phyloP scores from a whole-genome alignment of 1,284 basidiomycete genomes.

The Apiotrichum brassicae region DNA sequence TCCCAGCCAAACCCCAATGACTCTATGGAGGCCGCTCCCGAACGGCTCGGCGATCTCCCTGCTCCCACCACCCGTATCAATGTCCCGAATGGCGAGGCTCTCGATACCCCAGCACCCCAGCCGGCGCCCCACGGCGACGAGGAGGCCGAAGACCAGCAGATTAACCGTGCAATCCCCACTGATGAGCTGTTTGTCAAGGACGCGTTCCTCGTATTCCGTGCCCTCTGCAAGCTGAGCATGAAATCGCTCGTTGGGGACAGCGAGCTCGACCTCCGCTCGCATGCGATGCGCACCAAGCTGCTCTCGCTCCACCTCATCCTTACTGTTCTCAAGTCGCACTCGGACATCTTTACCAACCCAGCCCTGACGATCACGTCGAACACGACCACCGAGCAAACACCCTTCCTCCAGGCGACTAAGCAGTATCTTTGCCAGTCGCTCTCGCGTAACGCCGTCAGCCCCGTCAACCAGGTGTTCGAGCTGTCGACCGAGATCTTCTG shows the following conservation, averaged over 20 bases:
- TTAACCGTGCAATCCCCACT: conserved; percentile 40
- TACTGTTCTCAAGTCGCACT: conserved; percentile 84
- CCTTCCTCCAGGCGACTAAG: conserved; percentile 84
- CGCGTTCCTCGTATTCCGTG: conserved; percentile 91
- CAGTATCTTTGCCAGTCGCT: conserved; percentile 91
- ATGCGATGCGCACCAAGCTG: conserved; percentile 91
- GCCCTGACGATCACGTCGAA: conserved; percentile 80
- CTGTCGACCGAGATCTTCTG: conserved; percentile 98
- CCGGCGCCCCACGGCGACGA: conserved; percentile 11
- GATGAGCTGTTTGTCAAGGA: conserved; percentile 88
- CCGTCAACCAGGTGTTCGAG: conserved; percentile 95
- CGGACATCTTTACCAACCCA: conserved; percentile 79
- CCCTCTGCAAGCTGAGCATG: conserved; percentile 96
- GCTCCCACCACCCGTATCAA: conserved; percentile 31
- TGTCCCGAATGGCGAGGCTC: conserved; percentile 38
- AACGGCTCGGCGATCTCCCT: conserved; percentile 23
- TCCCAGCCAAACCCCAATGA: conserved; percentile 47
- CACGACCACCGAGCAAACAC: conserved; percentile 74
- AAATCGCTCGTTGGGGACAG: conserved; percentile 88
- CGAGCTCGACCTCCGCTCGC: conserved; percentile 86
- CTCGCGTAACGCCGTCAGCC: conserved; percentile 91
- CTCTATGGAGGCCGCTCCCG: conserved; percentile 34
- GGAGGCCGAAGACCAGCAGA: conserved; percentile 28
- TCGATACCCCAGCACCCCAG: conserved; percentile 26
- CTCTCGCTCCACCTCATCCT: conserved; percentile 87